A percentile compares a stretch with the other conserved stretches of the same genome.
phyloP scores from a whole-genome alignment of 108 stramenopile species.

The Cyclotella baltica region DNA sequence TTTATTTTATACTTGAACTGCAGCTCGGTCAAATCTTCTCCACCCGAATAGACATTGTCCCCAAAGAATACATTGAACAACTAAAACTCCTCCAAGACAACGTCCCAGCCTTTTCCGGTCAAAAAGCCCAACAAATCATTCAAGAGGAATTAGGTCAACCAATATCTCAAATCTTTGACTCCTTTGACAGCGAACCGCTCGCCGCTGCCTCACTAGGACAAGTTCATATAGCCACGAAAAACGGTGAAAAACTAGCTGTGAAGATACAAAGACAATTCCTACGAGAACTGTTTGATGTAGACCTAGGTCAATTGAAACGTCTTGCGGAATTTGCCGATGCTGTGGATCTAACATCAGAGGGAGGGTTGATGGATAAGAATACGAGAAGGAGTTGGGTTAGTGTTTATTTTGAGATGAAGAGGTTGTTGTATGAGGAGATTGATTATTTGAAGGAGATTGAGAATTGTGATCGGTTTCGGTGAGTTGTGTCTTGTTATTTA shows the following conservation, averaged over 20 bases:
- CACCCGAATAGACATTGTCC: constrained; percentile 95
- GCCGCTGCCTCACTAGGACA: constrained; percentile 95
- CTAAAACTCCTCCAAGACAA: constrained; percentile 93
- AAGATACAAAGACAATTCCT: constrained; percentile 95
- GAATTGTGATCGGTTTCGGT: constrained; percentile 87
- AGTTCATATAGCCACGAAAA: constrained; percentile 94
- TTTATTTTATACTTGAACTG: background rate
- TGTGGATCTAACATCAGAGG: constrained; percentile 92
- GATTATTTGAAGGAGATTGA: constrained; percentile 91
- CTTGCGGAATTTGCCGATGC: constrained; percentile 95
- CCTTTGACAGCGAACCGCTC: constrained; percentile 77
- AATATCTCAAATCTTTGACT: constrained; percentile 84
- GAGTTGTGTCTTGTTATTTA: constrained; percentile 19
- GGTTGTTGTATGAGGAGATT: constrained; percentile 96
- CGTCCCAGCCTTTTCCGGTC: constrained; percentile 95
- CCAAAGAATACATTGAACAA: constrained; percentile 95
- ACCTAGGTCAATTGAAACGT: constrained; percentile 89
- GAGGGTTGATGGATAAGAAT: constrained; percentile 87
- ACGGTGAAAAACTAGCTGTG: constrained; percentile 83
- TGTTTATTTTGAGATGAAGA: constrained; percentile 92
- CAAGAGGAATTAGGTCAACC: constrained; percentile 92
- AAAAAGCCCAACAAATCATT: constrained; percentile 87
- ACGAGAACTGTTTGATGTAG: constrained; percentile 92
- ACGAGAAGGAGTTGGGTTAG: constrained; percentile 93
- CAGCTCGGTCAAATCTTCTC: constrained; percentile 95